A percentile compares a stretch with the other conserved stretches of the same genome.
These are phyloP conservation scores for Suhomyces sp. DNA, from an alignment of 805 yeast genomes.

Conservation along the genomic window DNA sequence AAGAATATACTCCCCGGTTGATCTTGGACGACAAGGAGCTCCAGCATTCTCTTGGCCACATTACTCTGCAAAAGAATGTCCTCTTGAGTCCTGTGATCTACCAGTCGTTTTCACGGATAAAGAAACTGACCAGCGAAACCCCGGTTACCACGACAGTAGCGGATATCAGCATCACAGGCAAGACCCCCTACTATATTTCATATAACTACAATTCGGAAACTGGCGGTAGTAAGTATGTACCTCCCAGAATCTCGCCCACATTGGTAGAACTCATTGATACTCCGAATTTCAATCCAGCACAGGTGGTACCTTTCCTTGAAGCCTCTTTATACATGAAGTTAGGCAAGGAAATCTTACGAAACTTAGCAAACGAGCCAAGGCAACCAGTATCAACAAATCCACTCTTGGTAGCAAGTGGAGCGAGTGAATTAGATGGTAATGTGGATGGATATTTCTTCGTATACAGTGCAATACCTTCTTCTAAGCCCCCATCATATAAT, in stretches of 20 bases:
- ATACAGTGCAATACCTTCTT: conserved; percentile 66
- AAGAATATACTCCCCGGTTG: conserved; percentile 13
- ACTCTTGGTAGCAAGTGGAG: conserved; percentile 72
- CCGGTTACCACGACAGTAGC: conserved; percentile 1
- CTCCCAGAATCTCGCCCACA: conserved; percentile 60
- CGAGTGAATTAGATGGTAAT: conserved; percentile 71
- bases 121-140: conserved; percentile 3
- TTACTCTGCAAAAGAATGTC: conserved; percentile 13
- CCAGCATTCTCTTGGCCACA: conserved; percentile 12
- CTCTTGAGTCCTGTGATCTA: conserved; percentile 32
- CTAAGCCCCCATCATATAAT: conserved; percentile 59
- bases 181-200: conserved; percentile 22
- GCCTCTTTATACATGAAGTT: conserved; percentile 64
- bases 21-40: conserved; percentile 25
- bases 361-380: conserved; percentile 63
- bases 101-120: conserved; percentile 16
- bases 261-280: conserved; percentile 71
- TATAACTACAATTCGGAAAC: conserved; percentile 7
- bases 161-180: conserved; percentile 11
- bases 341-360: conserved; percentile 56
- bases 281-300: conserved; percentile 65
- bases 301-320: conserved; percentile 73
- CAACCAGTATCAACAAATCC: conserved; percentile 65
- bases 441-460: conserved; percentile 74
- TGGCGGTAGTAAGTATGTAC: conserved; percentile 19